These are phyloP conservation scores for Trichoderma oligosporum DNA, from an alignment of 2,329 filamentous ascomycete genomes.

Conservation along the genomic window DNA sequence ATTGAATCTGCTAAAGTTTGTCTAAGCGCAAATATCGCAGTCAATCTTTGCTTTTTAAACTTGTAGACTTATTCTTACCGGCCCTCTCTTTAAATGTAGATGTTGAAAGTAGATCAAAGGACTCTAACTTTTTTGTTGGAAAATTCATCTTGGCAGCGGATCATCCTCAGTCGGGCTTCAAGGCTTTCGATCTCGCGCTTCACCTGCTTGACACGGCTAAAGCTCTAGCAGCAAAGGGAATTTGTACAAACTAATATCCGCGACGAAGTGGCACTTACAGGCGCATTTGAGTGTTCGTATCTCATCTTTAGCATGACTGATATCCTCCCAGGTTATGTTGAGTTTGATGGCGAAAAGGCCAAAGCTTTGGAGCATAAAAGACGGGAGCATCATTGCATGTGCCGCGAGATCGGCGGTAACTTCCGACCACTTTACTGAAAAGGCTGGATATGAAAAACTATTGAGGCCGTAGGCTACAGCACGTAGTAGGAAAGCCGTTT, in stretches of 20 bases:
- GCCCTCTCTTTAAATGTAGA: too few relatives aligned
- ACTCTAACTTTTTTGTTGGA: too few relatives aligned
- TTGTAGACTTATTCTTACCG: too few relatives aligned
- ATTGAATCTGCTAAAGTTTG: too few relatives aligned
- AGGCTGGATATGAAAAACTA: neutral
- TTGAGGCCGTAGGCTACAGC: neutral
- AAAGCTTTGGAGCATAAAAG: neutral
- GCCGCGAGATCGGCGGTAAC: neutral
- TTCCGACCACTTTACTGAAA: neutral
- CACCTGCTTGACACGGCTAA: too few relatives aligned
- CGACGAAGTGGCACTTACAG: slow-evolving; percentile 17
- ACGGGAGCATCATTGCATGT: neutral
- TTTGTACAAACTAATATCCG: slow-evolving; percentile 26
- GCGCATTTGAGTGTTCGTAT: slow-evolving; percentile 25
- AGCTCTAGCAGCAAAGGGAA: slow-evolving; percentile 20
- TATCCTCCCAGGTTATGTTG: slow-evolving; percentile 21
- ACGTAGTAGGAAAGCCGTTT: neutral
- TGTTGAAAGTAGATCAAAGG: too few relatives aligned
- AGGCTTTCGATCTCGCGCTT: too few relatives aligned
- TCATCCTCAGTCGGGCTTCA: too few relatives aligned
- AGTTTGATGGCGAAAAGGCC: slow-evolving; percentile 4
- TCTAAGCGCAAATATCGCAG: too few relatives aligned
- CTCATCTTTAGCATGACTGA: slow-evolving; percentile 31
- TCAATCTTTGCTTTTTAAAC: too few relatives aligned
- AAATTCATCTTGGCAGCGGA: too few relatives aligned